phyloP scores from a whole-genome alignment of 257 asterid genomes.

The Eucommia ulmoides region DNA sequence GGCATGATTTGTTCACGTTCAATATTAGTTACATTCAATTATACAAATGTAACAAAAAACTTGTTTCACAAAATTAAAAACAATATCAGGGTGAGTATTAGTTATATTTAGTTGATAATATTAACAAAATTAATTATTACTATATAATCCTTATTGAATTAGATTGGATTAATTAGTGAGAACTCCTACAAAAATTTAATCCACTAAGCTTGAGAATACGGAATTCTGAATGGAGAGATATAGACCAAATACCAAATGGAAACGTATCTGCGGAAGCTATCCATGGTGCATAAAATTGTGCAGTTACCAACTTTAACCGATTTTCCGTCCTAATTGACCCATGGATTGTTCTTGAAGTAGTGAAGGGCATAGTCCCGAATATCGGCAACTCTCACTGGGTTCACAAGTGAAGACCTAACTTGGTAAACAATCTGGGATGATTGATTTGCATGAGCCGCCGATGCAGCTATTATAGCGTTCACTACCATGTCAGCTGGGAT shows the following conservation, averaged over 20 bases:
- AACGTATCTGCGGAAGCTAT: constrained; percentile 33
- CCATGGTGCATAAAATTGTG: constrained; percentile 38
- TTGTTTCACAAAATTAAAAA: too few relatives aligned
- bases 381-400: constrained; percentile 31
- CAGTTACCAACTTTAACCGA: constrained; percentile 51
- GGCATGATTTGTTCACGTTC: too few relatives aligned
- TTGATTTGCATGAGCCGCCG: constrained; percentile 46
- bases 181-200: too few relatives aligned
- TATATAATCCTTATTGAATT: too few relatives aligned
- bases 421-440: constrained; percentile 45
- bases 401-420: constrained; percentile 62
- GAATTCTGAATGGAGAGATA: too few relatives aligned
- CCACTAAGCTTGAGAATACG: too few relatives aligned
- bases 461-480: constrained; percentile 73
- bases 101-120: too few relatives aligned
- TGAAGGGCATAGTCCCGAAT: constrained; percentile 38
- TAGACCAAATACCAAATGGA: constrained; percentile 44
- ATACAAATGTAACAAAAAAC: too few relatives aligned
- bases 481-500: constrained; percentile 97
- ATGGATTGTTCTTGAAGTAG: constrained; percentile 59
- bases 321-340: constrained; percentile 64
- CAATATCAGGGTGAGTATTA: too few relatives aligned
- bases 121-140: too few relatives aligned
- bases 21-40: too few relatives aligned
- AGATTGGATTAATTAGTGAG: too few relatives aligned